Evolutionary conservation across 192 early-diverging fungal genomes (phyloP).

Genomic region (Coemansia sp.): DNA sequence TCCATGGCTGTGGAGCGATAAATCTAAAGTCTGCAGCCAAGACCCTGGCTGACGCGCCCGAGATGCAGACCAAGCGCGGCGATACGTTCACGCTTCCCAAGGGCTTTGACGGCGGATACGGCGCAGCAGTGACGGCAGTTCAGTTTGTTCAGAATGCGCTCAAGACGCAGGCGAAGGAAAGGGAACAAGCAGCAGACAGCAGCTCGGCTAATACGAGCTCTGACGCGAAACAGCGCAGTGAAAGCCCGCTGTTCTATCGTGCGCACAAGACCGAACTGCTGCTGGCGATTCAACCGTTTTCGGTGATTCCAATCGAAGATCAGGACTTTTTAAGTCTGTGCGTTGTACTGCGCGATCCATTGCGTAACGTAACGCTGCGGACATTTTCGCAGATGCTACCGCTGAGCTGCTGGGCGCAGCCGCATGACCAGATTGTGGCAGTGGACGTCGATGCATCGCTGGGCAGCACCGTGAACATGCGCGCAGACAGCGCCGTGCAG

Average conservation of each 20-base stretch:
- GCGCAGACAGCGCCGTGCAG: constrained; percentile 36
- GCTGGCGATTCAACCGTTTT: constrained; percentile 52
- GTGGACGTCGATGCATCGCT: constrained; percentile 48
- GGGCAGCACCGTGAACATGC: constrained; percentile 41
- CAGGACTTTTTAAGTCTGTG: constrained; percentile 44
- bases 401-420: constrained; percentile 50
- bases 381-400: constrained; percentile 59
- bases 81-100: constrained; percentile 55
- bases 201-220: not conserved
- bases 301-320: constrained; percentile 52
- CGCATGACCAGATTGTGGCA: constrained; percentile 54
- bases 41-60: constrained; percentile 34
- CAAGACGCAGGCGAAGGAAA: constrained; percentile 15
- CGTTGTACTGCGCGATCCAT: constrained; percentile 43
- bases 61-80: constrained; percentile 50
- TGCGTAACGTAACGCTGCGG: constrained; percentile 37
- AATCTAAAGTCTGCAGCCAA: constrained; percentile 38
- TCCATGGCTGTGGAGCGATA: constrained; percentile 45
- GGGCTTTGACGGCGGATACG: constrained; percentile 55
- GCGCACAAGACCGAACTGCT: constrained; percentile 49
- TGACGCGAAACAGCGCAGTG: constrained; percentile 2
- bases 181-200: not conserved
- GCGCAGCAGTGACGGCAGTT: constrained; percentile 46
- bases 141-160: constrained; percentile 42
- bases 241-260: constrained; percentile 48